Evolutionary conservation across 1,139 yeast species (phyloP).

Genomic region (Candida albicans): DNA sequence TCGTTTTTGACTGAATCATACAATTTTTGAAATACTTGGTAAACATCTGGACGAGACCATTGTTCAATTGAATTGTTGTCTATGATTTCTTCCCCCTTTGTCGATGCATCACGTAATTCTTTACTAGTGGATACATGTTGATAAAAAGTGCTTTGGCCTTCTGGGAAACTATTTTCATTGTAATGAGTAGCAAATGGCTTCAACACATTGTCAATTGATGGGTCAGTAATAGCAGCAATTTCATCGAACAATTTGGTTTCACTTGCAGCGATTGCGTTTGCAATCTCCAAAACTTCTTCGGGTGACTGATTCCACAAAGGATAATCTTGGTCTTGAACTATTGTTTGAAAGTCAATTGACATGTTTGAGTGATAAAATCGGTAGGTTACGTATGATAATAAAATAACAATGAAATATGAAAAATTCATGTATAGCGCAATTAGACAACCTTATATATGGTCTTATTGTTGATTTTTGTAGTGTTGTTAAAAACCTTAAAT

Average conservation of each 20-base stretch:
- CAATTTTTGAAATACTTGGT: slow-evolving; percentile 54
- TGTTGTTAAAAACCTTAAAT: no score
- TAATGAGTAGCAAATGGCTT: slow-evolving; percentile 51
- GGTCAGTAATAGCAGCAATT: slow-evolving; percentile 46
- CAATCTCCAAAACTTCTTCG: slow-evolving; percentile 41
- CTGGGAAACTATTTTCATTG: slow-evolving; percentile 44
- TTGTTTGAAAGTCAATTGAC: slow-evolving; percentile 19
- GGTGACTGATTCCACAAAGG: slow-evolving; percentile 66
- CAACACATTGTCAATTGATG: slow-evolving; percentile 58
- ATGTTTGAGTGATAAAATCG: slow-evolving; percentile 7
- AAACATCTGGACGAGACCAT: slow-evolving; percentile 67
- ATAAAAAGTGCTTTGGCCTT: slow-evolving; percentile 58
- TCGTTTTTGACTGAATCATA: slow-evolving; percentile 30
- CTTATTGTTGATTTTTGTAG: no score
- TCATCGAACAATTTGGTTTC: slow-evolving; percentile 51
- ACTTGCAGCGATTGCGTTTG: slow-evolving; percentile 46
- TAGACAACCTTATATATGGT: no score
- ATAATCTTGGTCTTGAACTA: slow-evolving; percentile 15
- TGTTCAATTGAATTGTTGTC: slow-evolving; percentile 63
- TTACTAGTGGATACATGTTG: slow-evolving; percentile 68
- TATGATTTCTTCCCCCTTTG: slow-evolving; percentile 57
- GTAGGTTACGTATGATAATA: slow-evolving; percentile 4
- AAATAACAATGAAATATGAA: slow-evolving; percentile 4
- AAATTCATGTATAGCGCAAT: slow-evolving; percentile 1
- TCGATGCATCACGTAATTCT: slow-evolving; percentile 68